These are phyloP conservation scores for Colletotrichum kahawae DNA, from an alignment of 2,329 filamentous ascomycete genomes.

Conservation along the genomic window DNA sequence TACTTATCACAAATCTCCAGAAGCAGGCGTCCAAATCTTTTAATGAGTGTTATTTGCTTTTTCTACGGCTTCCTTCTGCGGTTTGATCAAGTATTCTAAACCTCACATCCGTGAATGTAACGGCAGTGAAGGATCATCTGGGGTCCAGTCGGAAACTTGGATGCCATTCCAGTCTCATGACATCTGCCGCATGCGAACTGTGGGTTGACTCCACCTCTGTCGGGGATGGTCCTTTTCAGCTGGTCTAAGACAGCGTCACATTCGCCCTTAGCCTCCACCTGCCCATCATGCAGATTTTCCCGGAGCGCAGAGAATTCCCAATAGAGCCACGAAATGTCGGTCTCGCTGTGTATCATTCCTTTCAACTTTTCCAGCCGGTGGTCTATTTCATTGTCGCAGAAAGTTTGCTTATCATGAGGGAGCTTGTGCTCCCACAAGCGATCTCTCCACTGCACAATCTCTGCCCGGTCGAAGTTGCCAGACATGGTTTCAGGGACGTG, in stretches of 20 bases:
- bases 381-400: neutral
- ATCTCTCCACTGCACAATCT: neutral
- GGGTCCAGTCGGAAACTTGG: neutral
- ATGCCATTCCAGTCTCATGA: neutral
- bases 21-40: neutral
- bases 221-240: neutral
- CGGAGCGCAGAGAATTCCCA: neutral
- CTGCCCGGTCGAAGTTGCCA: no score
- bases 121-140: neutral
- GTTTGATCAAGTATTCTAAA: neutral
- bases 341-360: neutral
- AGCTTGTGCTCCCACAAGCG: neutral
- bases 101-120: neutral
- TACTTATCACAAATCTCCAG: neutral
- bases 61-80: neutral
- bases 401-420: neutral
- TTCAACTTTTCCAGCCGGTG: neutral
- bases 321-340: neutral
- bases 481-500: no score
- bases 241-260: neutral
- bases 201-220: neutral
- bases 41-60: neutral
- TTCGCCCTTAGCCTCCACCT: neutral
- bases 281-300: neutral
- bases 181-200: neutral